A percentile compares a stretch with the other conserved stretches of the same genome.
Conservation (phyloP, 116 monocot species). For the Trichopus zeylanicus region DNA sequence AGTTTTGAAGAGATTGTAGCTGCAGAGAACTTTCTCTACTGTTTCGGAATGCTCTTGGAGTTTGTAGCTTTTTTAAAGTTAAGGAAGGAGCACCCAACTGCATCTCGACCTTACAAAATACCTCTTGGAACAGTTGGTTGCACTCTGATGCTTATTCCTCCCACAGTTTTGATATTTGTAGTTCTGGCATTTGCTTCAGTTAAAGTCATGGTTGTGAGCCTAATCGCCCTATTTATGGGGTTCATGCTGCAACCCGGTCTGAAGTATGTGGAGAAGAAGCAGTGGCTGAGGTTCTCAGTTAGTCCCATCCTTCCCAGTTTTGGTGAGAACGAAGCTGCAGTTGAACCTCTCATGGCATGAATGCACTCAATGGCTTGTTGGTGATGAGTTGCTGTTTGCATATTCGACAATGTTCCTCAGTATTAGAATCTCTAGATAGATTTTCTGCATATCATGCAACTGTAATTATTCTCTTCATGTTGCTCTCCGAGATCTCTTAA, state of each 20-base stretch:
- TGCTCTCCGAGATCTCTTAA: too few relatives aligned
- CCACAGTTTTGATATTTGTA: constrained; percentile 38
- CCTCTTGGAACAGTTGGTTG: constrained; percentile 42
- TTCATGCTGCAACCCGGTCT: constrained; percentile 38
- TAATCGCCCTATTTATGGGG: constrained; percentile 37
- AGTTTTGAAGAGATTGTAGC: constrained; percentile 74
- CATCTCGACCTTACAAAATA: constrained; percentile 38
- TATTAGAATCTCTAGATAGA: too few relatives aligned
- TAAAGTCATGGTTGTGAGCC: constrained; percentile 45
- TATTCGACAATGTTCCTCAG: too few relatives aligned
- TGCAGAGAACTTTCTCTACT: constrained; percentile 66
- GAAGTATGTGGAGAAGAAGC: constrained; percentile 25
- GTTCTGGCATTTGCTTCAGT: constrained; percentile 41
- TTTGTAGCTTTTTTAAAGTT: constrained; percentile 51
- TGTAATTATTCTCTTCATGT: too few relatives aligned
- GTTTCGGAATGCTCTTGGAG: constrained; percentile 66
- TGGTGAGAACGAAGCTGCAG: constrained; percentile 1
- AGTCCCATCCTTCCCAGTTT: constrained; percentile 31
- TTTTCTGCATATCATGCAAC: too few relatives aligned
- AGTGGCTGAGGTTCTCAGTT: constrained; percentile 38
- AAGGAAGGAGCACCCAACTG: constrained; percentile 29
- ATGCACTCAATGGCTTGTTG: too few relatives aligned
- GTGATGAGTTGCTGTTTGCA: too few relatives aligned
- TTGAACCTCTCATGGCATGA: too few relatives aligned
- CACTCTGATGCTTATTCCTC: constrained; percentile 54